phyloP scores from a whole-genome alignment of 2,329 filamentous ascomycete species.

The Paraconiothyrium brasiliense region DNA sequence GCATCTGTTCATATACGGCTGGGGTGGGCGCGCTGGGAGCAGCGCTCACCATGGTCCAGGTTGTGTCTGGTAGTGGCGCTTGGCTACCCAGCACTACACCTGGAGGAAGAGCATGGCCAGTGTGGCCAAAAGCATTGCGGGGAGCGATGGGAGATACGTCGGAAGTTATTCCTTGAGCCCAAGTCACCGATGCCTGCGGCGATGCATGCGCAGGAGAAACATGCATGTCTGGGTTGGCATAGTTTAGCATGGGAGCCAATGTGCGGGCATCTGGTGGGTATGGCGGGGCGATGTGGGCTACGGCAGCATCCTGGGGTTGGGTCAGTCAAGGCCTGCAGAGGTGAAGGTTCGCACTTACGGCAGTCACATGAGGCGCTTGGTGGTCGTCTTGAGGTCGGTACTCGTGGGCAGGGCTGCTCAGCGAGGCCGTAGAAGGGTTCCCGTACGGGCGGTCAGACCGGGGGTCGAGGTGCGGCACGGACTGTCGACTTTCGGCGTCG shows the following conservation, averaged over 20 bases:
- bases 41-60: slow-evolving; percentile 16
- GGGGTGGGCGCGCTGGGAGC: slow-evolving; percentile 3
- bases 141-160: slow-evolving; percentile 22
- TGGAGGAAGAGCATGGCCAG: slow-evolving; percentile 24
- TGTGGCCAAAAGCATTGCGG: slow-evolving; percentile 28
- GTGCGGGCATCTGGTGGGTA: slow-evolving; percentile 32
- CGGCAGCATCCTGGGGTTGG: slow-evolving; percentile 30
- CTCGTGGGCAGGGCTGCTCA: slow-evolving; percentile 21
- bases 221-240: slow-evolving; percentile 26
- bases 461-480: slow-evolving; percentile 29
- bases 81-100: slow-evolving; percentile 22
- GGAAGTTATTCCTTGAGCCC: slow-evolving; percentile 23
- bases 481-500: slow-evolving; percentile 26
- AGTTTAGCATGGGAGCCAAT: slow-evolving; percentile 33
- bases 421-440: slow-evolving; percentile 17
- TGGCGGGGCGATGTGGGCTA: slow-evolving; percentile 33
- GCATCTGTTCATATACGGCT: slow-evolving; percentile 22
- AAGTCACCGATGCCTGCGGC: slow-evolving; percentile 28
- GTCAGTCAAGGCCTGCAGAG: slow-evolving; percentile 29
- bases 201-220: slow-evolving; percentile 26
- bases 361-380: slow-evolving; percentile 29
- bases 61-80: neutral
- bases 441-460: slow-evolving; percentile 26
- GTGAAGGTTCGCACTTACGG: slow-evolving; percentile 32
- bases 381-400: slow-evolving; percentile 29